Conservation (phyloP, 2,329 filamentous ascomycete species). For the Pseudocercospora crystallina region DNA sequence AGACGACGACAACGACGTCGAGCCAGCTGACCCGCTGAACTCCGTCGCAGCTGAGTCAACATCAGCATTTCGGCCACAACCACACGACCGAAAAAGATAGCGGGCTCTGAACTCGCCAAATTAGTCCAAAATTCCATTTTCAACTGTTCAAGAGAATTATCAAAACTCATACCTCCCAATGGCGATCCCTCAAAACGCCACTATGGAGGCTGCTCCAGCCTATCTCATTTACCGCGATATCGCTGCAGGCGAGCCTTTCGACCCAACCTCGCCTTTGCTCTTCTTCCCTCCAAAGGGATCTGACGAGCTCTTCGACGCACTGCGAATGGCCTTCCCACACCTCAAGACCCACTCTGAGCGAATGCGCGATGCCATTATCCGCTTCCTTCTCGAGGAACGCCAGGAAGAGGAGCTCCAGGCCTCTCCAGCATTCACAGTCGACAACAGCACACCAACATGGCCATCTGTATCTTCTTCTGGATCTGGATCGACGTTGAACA, state of each 20-base stretch:
- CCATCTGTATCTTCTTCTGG: slow-evolving; percentile 34
- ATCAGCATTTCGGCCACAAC: slow-evolving; percentile 1
- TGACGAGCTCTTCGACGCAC: slow-evolving; percentile 41
- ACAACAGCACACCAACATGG: slow-evolving; percentile 25
- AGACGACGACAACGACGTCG: slow-evolving; percentile 13
- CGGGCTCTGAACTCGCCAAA: background rate
- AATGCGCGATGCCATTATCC: slow-evolving; percentile 40
- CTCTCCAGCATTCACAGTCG: slow-evolving; percentile 23
- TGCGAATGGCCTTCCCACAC: slow-evolving; percentile 36
- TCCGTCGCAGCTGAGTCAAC: slow-evolving; percentile 12
- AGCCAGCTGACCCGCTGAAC: slow-evolving; percentile 12
- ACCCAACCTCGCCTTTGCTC: slow-evolving; percentile 34
- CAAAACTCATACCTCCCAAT: slow-evolving; percentile 12
- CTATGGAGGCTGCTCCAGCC: slow-evolving; percentile 19
- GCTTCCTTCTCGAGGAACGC: slow-evolving; percentile 39
- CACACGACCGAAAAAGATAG: background rate
- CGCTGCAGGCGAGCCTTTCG: slow-evolving; percentile 30
- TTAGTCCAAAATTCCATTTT: slow-evolving; percentile 3
- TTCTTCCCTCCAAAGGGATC: slow-evolving; percentile 42
- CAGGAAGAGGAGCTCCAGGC: slow-evolving; percentile 29
- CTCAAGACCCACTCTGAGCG: slow-evolving; percentile 39
- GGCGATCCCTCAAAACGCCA: slow-evolving; percentile 19
- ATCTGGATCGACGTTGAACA: slow-evolving; percentile 30
- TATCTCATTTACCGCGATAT: slow-evolving; percentile 38
- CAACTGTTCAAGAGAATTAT: background rate